Base-by-base conservation (phyloP, 140 eudicot species). In the Flaveria floridana region DNA sequence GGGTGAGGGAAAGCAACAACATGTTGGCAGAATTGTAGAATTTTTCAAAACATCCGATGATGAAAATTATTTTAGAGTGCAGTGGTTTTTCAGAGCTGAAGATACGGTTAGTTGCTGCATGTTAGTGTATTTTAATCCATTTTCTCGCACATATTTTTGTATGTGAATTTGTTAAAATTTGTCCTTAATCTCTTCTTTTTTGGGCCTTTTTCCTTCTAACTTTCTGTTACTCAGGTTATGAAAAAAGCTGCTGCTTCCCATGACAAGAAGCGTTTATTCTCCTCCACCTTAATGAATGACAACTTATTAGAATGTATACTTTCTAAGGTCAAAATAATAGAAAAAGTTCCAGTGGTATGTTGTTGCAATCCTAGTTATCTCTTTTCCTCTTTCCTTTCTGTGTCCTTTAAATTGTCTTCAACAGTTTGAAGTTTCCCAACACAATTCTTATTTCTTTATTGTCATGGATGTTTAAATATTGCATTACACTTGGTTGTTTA, bases 51-150 rank as follows among this genome's bases (percentile, higher is more conserved):
- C 98, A 64, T 78, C 80, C 13, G 94, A 86, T 2, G 91, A 82
- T 65, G 85, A 90, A 75, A 90, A 88, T 70, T 90, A 88, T 79
- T 93, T 85, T 76, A 90, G 98, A 82, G 89, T 88, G 30, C 98
- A 88, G 75, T 93, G 98, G 98, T 93, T 88, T 79, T 93, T 67
- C 76, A 86, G 92, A 86, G 97, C 97, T 16, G 89, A 88, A 65
- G 97, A 93, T 76, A 93, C 98, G 83, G 98, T 92, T 74, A 73
- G 86, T 85, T 69, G 39, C 73, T 73, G 57, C 39, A 62, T 39
- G 25, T 6, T 18, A 51, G 52, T 73, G 59, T 20, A 50, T 69
- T 39, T 81, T 77, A 16, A 30, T 52, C 15, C 47, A 59, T 69
- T 51, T 18, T 37, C 51, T 65, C 30, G 63, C 63, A 55, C 56